Base-by-base conservation (phyloP, 176 grass and related monocot species). In the Saccharum spontaneum region DNA sequence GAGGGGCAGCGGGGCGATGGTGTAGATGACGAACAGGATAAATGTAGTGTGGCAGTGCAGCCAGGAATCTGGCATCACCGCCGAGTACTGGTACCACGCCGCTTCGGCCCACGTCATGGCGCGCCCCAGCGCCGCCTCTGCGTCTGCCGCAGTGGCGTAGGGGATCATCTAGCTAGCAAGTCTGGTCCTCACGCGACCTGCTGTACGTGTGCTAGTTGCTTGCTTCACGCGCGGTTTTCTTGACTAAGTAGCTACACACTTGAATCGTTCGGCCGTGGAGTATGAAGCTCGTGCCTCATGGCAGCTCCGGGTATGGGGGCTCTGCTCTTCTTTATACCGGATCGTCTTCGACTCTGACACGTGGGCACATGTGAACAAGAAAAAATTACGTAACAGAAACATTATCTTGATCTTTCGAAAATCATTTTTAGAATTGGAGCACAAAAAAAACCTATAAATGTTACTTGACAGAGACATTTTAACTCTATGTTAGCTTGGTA, bases 1-100 rank as follows among this genome's bases (percentile, higher is more conserved):
- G 83, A 94, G 54, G 16, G 94, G 94, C 23, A 97, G 94, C 49
- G 94, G 94, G 18, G 80, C 81, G 12, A 97, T 34, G 4, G 88
- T 90, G 83, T 90, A 90, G 61, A 94, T 45, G 85, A 83, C 60
- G 73, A 97, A 85, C 44, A 97, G 83, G 71, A 92, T 75, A 28
- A 45, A 45, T 16, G 70, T 46, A 28, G 41, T 45, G 70, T 46
- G 70, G 70, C 70, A 73, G 23, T 73, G 41, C 40, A 73, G 70
- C 41, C 70, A 73, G 13, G n/a, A 16, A 4, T 73, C 70, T 9
- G 70, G 40, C 70, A 46, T 73, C n/a, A 6, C 41, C n/a, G 41
- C 70, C 41, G 70, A 73, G 70, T 46, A 73, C n/a, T 14, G 40
- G 23, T 46, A 73, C 70, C 70, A 73, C 11, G n/a, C 41, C 15